A percentile compares a stretch with the other conserved stretches of the same genome.
phyloP scores from a whole-genome alignment of 1,284 basidiomycete genomes.

The Lignosus rhinocerotis region DNA sequence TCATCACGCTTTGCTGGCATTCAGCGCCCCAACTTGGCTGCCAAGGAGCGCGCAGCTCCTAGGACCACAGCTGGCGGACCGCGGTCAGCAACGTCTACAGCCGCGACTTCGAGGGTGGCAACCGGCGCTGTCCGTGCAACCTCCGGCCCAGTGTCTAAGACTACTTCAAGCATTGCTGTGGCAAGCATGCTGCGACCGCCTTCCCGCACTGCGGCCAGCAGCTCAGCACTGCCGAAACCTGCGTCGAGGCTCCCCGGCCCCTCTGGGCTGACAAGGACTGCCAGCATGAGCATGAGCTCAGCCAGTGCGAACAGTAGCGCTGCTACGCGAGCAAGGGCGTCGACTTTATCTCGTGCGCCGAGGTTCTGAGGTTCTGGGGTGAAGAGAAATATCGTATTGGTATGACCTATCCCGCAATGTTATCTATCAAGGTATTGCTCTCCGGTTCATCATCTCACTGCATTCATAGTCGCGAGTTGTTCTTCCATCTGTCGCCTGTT shows the following conservation, averaged over 20 bases:
- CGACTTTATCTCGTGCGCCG: constrained; percentile 10
- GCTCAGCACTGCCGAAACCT: constrained; percentile 23
- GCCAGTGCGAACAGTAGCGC: background rate
- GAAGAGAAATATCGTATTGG: background rate
- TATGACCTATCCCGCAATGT: background rate
- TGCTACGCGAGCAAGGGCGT: constrained; percentile 1
- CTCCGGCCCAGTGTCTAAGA: constrained; percentile 4
- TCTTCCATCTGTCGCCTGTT: background rate
- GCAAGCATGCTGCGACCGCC: constrained; percentile 15
- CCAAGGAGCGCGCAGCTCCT: constrained; percentile 12
- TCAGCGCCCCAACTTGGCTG: constrained; percentile 22
- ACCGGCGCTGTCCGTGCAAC: constrained; percentile 5
- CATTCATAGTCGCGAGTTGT: background rate
- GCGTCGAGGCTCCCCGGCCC: constrained; percentile 24
- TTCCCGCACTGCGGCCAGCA: constrained; percentile 8
- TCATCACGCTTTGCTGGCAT: constrained; percentile 22
- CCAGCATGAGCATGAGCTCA: constrained; percentile 9
- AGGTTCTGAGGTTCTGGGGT: background rate
- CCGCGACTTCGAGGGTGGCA: background rate
- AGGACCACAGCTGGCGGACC: constrained; percentile 1
- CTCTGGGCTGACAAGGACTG: constrained; percentile 7
- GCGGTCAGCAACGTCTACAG: background rate
- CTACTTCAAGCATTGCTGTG: background rate
- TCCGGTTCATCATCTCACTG: background rate
- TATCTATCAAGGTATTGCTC: background rate